Evolutionary conservation across 2,329 filamentous ascomycete genomes (phyloP), one percentile per base, ranked within the genome.

Genomic region (Pseudogymnoascus sp.): DNA sequence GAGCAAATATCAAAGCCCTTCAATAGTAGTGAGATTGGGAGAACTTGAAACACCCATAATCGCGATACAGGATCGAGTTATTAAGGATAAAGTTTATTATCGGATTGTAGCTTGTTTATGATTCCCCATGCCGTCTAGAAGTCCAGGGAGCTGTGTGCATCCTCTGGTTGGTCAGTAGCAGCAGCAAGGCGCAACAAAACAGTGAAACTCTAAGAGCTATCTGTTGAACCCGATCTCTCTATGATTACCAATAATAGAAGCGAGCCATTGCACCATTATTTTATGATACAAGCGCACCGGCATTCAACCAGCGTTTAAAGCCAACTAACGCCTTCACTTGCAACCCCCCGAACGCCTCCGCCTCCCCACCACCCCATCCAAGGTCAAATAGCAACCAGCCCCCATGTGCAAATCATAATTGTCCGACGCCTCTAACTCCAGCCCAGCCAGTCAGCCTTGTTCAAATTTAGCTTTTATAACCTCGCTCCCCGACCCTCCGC

Each of bases 391-490:
- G 49, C 49, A 55, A 55, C 16, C 49, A 33, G 5, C 5, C 3
- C 5, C 11, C 45, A 11, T n/a, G 9, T 14, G n/a, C 28, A 21
- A 28, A 14, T 33, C 8, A 33, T 55, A 9, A 21, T 14, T 18
- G 28, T 55, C 25, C 12, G 4, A 18, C 11, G 11, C n/a, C 40
- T 31, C 23, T 28, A 25, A 49, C 7, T 14, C 23, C 23, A 25
- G 1, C 5, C 41, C 21, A 16, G 12, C 11, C 40, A 11, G 4
- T 60, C 68, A 67, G 69, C 71, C 25, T 65, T 61, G 45, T 25
- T 65, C 61, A 73, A 74, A 55, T 65, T 74, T 74, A 62, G 55
- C 59, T 65, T 71, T 63, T 38, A 73, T 72, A 23, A 72, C 59
- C 49, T 69, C 67, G 35, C 67, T 66, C 9, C 45, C 61, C 2